phyloP scores from a whole-genome alignment of 2,329 filamentous ascomycete species.

The Colletotrichum sp. region DNA sequence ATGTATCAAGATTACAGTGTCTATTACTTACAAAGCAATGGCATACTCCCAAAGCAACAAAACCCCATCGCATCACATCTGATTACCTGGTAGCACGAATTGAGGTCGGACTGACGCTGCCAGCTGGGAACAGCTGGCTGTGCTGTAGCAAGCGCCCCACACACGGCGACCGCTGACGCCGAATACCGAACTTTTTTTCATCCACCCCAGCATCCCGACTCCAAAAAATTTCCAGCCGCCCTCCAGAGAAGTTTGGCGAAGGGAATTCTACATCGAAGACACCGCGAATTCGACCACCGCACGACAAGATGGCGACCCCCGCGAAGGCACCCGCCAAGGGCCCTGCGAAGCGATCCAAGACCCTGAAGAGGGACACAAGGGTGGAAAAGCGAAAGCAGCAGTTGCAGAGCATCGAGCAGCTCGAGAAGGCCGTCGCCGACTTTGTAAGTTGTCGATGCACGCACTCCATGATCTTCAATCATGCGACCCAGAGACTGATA shows the following conservation, averaged over 20 bases:
- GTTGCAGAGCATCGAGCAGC: constrained; percentile 42
- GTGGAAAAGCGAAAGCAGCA: constrained; percentile 40
- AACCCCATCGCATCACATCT: neutral
- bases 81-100: neutral
- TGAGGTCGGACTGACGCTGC: neutral
- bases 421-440: constrained; percentile 44
- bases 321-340: constrained; percentile 22
- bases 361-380: constrained; percentile 35
- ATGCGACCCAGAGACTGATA: neutral
- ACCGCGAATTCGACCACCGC: neutral
- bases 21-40: no score
- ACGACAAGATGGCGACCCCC: constrained; percentile 17
- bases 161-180: constrained; percentile 11
- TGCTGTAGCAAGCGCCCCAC: neutral
- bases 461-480: neutral
- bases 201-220: neutral
- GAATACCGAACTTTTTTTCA: constrained; percentile 18
- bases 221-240: constrained; percentile 18
- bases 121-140: neutral
- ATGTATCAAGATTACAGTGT: no score
- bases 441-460: constrained; percentile 37
- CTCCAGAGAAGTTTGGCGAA: neutral
- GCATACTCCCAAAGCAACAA: neutral
- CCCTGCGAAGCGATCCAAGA: constrained; percentile 29
- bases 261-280: neutral